Evolutionary conservation across 768 basidiomycete genomes (phyloP), one percentile per base, ranked within the genome.

Genomic region (Sistotremastrum niveocremeum): DNA sequence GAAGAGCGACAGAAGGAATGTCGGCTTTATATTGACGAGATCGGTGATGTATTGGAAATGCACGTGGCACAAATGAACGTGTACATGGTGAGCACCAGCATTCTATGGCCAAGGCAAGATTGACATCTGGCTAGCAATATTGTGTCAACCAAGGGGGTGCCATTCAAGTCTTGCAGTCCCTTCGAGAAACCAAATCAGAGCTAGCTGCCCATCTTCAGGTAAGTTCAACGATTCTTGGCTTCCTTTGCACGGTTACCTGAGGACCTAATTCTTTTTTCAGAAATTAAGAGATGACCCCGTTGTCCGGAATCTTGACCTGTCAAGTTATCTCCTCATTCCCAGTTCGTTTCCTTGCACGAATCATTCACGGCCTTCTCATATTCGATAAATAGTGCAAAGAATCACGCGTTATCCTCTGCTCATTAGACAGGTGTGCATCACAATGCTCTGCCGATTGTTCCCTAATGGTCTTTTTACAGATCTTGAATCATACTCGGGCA

Each of bases 351-450:
- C 6, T 48, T 49, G 30, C 28, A 20, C 29, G 10, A 20, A 11
- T 33, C 29, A 43, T 34, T 42, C 12, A 50, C 7, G 29, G 39
- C n/a, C 9, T 10, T 38, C 28, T 8, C 8, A 37, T 37, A 37
- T 42, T 10, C 34, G 32, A 12, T 49, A 41, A 42, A 31, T 49
- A 90, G 87, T 93, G 90, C 90, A 95, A 77, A 80, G 94, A 6
- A 80, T 97, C 46, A 95, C 94, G 0, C 73, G 89, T 47, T 99
- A 98, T 58, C 94, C 94, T 0, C 69, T 99, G 0, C 70, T 97
- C 33, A 79, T 97, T 52, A 79, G 79, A 45, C 85, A 88, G 63
- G 80, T 77, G 42, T 12, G 60, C 32, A 29, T 51, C 37, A 38
- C 32, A 41, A 36, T 28, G n/a, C 20, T 12, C 8, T 36, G 1